Conservation (phyloP, 352 stramenopile genomes). For the Globisporangium paddicum region DNA sequence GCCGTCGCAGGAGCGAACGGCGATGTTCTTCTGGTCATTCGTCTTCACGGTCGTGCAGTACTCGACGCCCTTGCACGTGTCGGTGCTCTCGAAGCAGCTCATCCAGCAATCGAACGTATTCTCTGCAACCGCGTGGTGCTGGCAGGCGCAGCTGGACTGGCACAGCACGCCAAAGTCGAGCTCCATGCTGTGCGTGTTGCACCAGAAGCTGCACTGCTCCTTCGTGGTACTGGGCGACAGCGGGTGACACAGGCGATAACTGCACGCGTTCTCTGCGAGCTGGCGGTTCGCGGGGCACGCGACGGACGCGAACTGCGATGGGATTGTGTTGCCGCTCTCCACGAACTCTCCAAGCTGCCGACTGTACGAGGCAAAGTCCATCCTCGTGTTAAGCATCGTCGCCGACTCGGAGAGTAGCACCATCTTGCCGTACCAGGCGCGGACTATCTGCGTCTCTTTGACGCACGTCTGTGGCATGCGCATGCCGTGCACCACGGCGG, state of each 20-base stretch:
- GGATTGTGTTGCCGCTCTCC: slow-evolving; percentile 3
- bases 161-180: slow-evolving; percentile 18
- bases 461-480: slow-evolving; percentile 19
- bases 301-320: slow-evolving; percentile 20
- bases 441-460: slow-evolving; percentile 11
- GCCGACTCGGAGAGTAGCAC: slow-evolving; percentile 20
- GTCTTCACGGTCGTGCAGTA: background rate
- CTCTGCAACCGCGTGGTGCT: slow-evolving; percentile 17
- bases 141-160: slow-evolving; percentile 26
- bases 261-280: slow-evolving; percentile 20
- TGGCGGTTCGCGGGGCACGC: slow-evolving; percentile 19
- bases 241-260: slow-evolving; percentile 23
- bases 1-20: background rate
- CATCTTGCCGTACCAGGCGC: slow-evolving; percentile 42
- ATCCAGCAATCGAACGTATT: slow-evolving; percentile 34
- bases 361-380: slow-evolving; percentile 25
- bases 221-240: slow-evolving; percentile 17
- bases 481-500: slow-evolving; percentile 19
- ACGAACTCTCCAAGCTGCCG: slow-evolving; percentile 8
- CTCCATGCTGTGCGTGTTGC: slow-evolving; percentile 24
- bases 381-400: slow-evolving; percentile 22
- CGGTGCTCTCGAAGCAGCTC: slow-evolving; percentile 26
- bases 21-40: background rate
- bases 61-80: slow-evolving; percentile 5
- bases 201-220: slow-evolving; percentile 29